Base-by-base conservation (phyloP, 148 eudicot species). In the Nepenthes mirabilis region DNA sequence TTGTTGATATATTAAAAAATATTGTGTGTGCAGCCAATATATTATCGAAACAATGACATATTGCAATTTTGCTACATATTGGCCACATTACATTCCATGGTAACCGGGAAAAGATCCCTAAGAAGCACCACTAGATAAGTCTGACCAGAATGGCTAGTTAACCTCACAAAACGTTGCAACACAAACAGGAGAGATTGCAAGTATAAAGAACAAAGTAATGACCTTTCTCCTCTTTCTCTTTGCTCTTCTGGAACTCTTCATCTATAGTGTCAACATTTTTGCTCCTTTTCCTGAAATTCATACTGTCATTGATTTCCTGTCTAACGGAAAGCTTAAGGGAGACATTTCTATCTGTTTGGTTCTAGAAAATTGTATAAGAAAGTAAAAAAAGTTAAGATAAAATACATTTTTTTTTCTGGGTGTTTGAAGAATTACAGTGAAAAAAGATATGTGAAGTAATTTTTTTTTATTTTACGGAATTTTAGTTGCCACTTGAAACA, bases 191-290 rank as follows among this genome's bases (percentile, higher is more conserved):
- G 0, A 49, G 14, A 49, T 10, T 49, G 14, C 52, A 11, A 49
- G 14, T 6, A 11, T 11, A 45, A 45, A 45, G 52, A 10, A 49
- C 12, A 49, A 6, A 11, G 11, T 5, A 9, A n/a, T 3, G 50
- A 82, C 91, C 91, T 86, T 77, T 83, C 66, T 61, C 68, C 77
- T 73, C 60, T 50, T 66, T 74, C 47, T 66, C 78, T 56, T 72
- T 73, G 67, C 72, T 66, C 52, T 61, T 78, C 36, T 73, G 56
- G 55, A 56, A 47, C 34, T 75, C 79, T 1, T 62, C 47, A 55
- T 68, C 77, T 13, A 60, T 47, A 62, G 67, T 70, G 37, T 77
- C 83, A 45, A 70, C 75, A 60, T 73, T 76, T 65, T 58, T 69
- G n/a, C 72, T 73, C 59, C 78, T 74, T 58, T 71, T 76, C 79